Base-by-base conservation (phyloP, 2,329 filamentous ascomycete genomes). In the Arthrobotrys iridis region DNA sequence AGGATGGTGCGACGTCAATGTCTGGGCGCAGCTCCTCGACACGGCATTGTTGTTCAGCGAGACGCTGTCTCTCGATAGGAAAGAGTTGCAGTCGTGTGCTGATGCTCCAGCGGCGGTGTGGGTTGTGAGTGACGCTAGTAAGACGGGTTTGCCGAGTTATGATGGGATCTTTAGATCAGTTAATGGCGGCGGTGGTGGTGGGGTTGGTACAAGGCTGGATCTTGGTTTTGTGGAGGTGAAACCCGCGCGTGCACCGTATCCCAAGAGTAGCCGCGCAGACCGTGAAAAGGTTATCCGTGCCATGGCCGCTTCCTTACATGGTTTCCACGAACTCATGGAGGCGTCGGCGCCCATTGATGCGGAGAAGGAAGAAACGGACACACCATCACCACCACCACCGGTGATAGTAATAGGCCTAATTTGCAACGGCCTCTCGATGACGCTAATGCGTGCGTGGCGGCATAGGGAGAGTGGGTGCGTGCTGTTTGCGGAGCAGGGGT, bases 271-370 rank as follows among this genome's bases (percentile, higher is more conserved):
- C 20, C 43, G 43, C 20, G 43, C 43, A 46, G 43, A 46, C n/a
- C 43, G 43, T 26, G 43, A 46, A 46, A 46, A 46, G 43, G 43
- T 46, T 46, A 46, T 46, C 43, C 43, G 43, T 46, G 43, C 43
- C 43, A 46, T 46, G 43, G 20, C 43, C 43, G 43, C 43, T 46
- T 46, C 43, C 43, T 26, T 46, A 26, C 43, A 46, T 46, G 43
- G 43, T 13, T 46, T 46, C 26, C 43, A 46, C 43, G 43, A 46
- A 20, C 43, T 46, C 20, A 26, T 46, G 43, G 43, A 46, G 43
- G 20, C 20, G 43, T 46, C 43, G 11, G 43, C 20, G 20, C 10
- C 43, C 43, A 26, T 46, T 46, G 43, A 46, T 46, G 43, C 10
- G 43, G 43, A 26, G 43, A 46, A 26, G 20, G 11, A 46, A 13